Percentiles rank a stretch among this genome's conserved stretches.
These are phyloP conservation scores for Scutellaria galericulata DNA, from an alignment of 257 asterid species.

Conservation along the genomic window DNA sequence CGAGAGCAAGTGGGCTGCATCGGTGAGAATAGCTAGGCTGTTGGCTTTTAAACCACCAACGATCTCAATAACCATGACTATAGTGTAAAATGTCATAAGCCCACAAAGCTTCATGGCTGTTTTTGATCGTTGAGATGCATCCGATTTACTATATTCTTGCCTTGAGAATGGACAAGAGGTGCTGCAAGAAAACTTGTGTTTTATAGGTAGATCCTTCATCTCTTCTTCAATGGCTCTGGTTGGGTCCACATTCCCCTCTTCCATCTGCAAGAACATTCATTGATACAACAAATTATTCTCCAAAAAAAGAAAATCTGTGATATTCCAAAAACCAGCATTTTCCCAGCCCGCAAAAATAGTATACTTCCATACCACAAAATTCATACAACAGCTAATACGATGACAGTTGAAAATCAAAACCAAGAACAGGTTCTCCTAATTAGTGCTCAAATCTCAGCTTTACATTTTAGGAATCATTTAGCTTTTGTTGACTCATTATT, in stretches of 20 bases:
- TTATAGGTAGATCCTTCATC: slow-evolving; percentile 28
- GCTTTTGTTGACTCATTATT: neutral
- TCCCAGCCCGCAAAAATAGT: too few relatives aligned
- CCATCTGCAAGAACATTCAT: slow-evolving; percentile 54
- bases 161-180: slow-evolving; percentile 67
- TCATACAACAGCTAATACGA: neutral
- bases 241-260: slow-evolving; percentile 34
- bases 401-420: slow-evolving; percentile 1
- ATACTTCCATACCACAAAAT: neutral
- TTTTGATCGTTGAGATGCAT: slow-evolving; percentile 61
- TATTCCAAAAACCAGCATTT: neutral
- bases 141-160: slow-evolving; percentile 43
- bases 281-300: slow-evolving; percentile 13
- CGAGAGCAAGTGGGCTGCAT: slow-evolving; percentile 76
- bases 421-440: neutral
- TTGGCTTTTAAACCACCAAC: slow-evolving; percentile 78
- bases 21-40: slow-evolving; percentile 79
- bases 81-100: slow-evolving; percentile 56
- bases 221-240: slow-evolving; percentile 33
- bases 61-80: slow-evolving; percentile 68
- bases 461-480: slow-evolving; percentile 3
- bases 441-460: neutral
- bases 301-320: neutral
- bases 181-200: slow-evolving; percentile 51
- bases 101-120: slow-evolving; percentile 62